Evolutionary conservation across 345 rosid genomes (phyloP).

Genomic region (Sisymbrium altissimum): DNA sequence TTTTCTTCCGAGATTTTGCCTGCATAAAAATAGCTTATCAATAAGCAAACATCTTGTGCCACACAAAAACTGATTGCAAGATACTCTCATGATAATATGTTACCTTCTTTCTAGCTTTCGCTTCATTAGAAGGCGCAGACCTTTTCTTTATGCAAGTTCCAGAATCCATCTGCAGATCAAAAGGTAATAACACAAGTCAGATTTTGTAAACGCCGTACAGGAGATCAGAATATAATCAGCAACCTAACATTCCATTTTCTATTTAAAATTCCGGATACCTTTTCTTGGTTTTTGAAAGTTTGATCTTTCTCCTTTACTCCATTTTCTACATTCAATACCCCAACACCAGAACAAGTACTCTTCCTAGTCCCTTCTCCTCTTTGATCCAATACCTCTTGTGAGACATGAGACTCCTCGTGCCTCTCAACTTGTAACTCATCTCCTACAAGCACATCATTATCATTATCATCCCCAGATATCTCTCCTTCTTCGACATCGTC

Average conservation of each 20-base stretch:
- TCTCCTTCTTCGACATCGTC: constrained; percentile 59
- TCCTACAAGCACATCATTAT: constrained; percentile 31
- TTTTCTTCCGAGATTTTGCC: constrained; percentile 60
- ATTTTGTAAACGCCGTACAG: constrained; percentile 1
- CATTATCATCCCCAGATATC: constrained; percentile 42
- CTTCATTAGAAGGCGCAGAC: constrained; percentile 42
- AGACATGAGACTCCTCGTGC: constrained; percentile 31
- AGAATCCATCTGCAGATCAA: background rate
- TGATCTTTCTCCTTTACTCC: constrained; percentile 21
- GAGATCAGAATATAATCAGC: background rate
- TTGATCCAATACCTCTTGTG: constrained; percentile 21
- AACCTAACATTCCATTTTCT: background rate
- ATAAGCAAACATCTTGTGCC: background rate
- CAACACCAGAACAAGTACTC: constrained; percentile 21
- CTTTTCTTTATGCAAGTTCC: constrained; percentile 43
- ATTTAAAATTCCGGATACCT: constrained; percentile 30
- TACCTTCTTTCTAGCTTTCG: constrained; percentile 70
- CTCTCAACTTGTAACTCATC: constrained; percentile 30
- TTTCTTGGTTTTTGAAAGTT: constrained; percentile 30
- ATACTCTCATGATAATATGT: background rate
- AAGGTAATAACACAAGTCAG: constrained; percentile 6
- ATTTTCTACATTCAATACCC: constrained; percentile 20
- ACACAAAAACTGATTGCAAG: background rate
- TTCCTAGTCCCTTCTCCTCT: constrained; percentile 17
- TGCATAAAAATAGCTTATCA: constrained; percentile 36